phyloP scores from a whole-genome alignment of 2,329 filamentous ascomycete species.

The Alternaria arborescens region DNA sequence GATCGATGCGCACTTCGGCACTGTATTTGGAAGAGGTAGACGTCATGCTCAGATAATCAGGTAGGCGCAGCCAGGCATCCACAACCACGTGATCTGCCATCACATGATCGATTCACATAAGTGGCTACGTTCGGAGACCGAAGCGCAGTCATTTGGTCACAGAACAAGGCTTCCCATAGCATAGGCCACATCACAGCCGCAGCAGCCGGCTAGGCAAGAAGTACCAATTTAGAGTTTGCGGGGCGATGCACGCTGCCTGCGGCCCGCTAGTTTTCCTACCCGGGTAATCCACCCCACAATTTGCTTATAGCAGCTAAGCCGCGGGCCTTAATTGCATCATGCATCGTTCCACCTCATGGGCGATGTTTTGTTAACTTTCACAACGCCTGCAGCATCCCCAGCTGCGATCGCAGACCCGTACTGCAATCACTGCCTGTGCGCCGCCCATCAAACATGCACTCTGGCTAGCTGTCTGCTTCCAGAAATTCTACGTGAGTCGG shows the following conservation, averaged over 20 bases:
- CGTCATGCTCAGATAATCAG: not conserved
- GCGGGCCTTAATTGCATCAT: no score
- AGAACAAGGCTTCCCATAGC: not conserved
- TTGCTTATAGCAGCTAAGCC: not conserved
- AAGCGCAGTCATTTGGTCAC: not conserved
- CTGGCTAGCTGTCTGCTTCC: no score
- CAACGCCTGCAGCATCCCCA: no score
- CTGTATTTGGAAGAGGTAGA: not conserved
- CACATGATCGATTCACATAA: not conserved
- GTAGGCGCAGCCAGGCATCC: not conserved
- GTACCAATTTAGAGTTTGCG: not conserved
- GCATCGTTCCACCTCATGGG: no score
- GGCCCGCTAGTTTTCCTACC: not conserved
- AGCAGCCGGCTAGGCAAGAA: not conserved
- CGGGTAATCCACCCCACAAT: not conserved
- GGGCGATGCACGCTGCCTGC: not conserved
- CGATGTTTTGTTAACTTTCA: no score
- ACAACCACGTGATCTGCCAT: not conserved
- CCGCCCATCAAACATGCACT: no score
- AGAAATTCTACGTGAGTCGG: rapidly evolving
- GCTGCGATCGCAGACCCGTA: no score
- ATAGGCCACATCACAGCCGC: not conserved
- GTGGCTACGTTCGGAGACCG: not conserved
- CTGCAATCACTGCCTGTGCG: no score
- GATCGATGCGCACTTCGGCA: no score